These are phyloP conservation scores for Sphaerobolus stellatus DNA, from an alignment of 1,284 basidiomycete species.

Conservation along the genomic window DNA sequence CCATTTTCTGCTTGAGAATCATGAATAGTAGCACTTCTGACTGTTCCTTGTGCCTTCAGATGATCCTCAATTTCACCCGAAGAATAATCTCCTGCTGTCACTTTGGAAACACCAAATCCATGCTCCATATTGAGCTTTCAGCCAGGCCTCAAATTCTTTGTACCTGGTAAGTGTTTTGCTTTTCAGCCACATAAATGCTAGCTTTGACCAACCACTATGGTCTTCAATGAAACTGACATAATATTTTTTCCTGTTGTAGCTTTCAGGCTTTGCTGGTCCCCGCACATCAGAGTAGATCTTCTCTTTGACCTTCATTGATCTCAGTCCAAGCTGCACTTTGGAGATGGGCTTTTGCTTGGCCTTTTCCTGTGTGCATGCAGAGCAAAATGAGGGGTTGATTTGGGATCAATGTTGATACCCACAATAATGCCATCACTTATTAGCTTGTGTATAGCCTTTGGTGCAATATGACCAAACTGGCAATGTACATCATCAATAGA, in stretches of 20 bases:
- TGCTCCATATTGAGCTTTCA: constrained; percentile 17
- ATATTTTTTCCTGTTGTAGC: constrained; percentile 20
- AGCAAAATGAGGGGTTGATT: constrained; percentile 28
- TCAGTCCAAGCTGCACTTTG: no score
- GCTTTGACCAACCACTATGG: constrained; percentile 14
- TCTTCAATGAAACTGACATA: constrained; percentile 28
- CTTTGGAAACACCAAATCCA: constrained; percentile 34
- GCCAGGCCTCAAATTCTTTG: constrained; percentile 22
- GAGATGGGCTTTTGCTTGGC: constrained; percentile 22
- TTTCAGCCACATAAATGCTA: constrained; percentile 24
- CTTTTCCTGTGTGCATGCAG: constrained; percentile 36
- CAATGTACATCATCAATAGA: neutral
- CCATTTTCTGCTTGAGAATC: constrained; percentile 36
- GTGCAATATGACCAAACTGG: constrained; percentile 35
- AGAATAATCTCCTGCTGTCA: constrained; percentile 37
- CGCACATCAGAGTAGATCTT: constrained; percentile 28
- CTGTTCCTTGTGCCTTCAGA: constrained; percentile 24
- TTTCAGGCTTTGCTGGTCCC: constrained; percentile 21
- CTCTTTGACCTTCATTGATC: constrained; percentile 21
- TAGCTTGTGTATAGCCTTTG: constrained; percentile 23
- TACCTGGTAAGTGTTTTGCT: constrained; percentile 21
- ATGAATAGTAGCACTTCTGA: constrained; percentile 30
- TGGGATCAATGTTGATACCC: constrained; percentile 32
- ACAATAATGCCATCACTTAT: constrained; percentile 27
- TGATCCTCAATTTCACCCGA: constrained; percentile 25